Conservation (phyloP, 2,329 filamentous ascomycete genomes). For the Aspergillus sp. region DNA sequence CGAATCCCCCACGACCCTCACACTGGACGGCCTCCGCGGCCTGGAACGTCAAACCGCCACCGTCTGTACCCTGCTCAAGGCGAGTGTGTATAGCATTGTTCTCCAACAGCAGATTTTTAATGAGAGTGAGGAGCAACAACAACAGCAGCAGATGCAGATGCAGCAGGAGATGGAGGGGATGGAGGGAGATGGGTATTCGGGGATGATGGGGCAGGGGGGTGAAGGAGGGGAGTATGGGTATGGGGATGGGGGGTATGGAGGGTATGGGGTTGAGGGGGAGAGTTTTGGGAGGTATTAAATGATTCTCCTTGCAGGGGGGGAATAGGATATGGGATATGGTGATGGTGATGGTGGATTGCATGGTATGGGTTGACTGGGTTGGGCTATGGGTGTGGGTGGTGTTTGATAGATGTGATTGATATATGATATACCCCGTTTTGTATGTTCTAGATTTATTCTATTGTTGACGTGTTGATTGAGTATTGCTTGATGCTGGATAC, state of each 20-base stretch:
- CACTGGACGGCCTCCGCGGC: slow-evolving; percentile 75
- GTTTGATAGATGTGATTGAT: slow-evolving; percentile 1
- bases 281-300: slow-evolving; percentile 22
- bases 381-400: background rate
- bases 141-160: slow-evolving; percentile 25
- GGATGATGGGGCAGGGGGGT: slow-evolving; percentile 13
- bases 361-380: slow-evolving; percentile 1
- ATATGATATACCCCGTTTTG: slow-evolving; percentile 23
- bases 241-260: slow-evolving; percentile 9
- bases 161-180: slow-evolving; percentile 17
- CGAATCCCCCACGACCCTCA: slow-evolving; percentile 71
- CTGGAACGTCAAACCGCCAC: slow-evolving; percentile 92
- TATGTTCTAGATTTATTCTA: slow-evolving; percentile 5
- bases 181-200: slow-evolving; percentile 22
- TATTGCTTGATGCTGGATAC: slow-evolving; percentile 11
- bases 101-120: slow-evolving; percentile 93
- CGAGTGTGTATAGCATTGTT: slow-evolving; percentile 97
- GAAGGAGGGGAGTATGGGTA: slow-evolving; percentile 29
- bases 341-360: slow-evolving; percentile 2
- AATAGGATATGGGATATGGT: background rate
- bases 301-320: background rate
- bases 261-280: slow-evolving; percentile 5
- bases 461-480: background rate
- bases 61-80: slow-evolving; percentile 94
- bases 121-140: slow-evolving; percentile 46